Evolutionary conservation across 345 rosid genomes (phyloP).

Genomic region (Citrus hindsii): DNA sequence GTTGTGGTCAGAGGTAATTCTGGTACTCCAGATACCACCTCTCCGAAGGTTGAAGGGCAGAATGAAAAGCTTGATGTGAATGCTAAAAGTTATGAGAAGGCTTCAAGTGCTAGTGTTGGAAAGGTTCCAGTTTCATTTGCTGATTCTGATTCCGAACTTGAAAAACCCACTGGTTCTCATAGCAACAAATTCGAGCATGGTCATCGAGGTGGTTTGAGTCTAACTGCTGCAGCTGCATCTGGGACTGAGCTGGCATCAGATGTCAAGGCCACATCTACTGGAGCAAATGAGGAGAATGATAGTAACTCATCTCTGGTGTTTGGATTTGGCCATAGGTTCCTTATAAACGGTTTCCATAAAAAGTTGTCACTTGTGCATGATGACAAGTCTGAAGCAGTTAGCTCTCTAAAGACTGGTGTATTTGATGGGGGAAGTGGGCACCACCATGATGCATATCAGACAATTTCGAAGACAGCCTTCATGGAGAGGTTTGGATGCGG

Average conservation of each 20-base stretch:
- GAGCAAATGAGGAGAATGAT: slow-evolving; percentile 31
- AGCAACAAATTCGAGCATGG: slow-evolving; percentile 22
- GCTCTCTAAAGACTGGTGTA: slow-evolving; percentile 27
- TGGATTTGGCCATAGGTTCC: slow-evolving; percentile 64
- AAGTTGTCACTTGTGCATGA: slow-evolving; percentile 43
- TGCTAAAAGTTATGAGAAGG: slow-evolving; percentile 21
- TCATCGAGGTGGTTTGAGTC: slow-evolving; percentile 19
- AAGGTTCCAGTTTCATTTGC: slow-evolving; percentile 24
- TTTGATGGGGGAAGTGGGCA: slow-evolving; percentile 32
- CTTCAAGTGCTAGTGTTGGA: slow-evolving; percentile 20
- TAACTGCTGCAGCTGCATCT: slow-evolving; percentile 20
- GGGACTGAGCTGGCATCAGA: slow-evolving; percentile 26
- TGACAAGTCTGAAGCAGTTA: slow-evolving; percentile 34
- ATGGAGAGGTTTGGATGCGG: slow-evolving; percentile 35
- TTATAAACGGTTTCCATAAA: slow-evolving; percentile 54
- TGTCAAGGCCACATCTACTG: slow-evolving; percentile 25
- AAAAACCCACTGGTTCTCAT: slow-evolving; percentile 22
- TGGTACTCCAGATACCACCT: slow-evolving; percentile 18
- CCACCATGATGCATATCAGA: slow-evolving; percentile 21
- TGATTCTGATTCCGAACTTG: slow-evolving; percentile 29
- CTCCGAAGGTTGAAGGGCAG: slow-evolving; percentile 17
- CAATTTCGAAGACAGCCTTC: slow-evolving; percentile 20
- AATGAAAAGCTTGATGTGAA: slow-evolving; percentile 28
- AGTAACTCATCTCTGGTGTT: slow-evolving; percentile 45
- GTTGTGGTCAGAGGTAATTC: slow-evolving; percentile 18